These are phyloP conservation scores for Podaxis mareebaensis DNA, from an alignment of 768 basidiomycete species.

Conservation along the genomic window DNA sequence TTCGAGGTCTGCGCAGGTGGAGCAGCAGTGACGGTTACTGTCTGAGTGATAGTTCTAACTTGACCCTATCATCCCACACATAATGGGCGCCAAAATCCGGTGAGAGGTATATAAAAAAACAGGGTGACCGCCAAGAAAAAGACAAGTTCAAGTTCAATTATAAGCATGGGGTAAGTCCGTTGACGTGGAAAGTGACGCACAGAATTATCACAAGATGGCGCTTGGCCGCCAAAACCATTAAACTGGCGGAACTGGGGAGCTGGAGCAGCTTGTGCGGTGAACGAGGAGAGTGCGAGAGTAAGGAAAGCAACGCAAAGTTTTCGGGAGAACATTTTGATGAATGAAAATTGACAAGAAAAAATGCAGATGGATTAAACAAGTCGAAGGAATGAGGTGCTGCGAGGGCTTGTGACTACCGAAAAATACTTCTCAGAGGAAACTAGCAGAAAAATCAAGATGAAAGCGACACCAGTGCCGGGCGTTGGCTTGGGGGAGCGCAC, in stretches of 20 bases:
- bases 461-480: conserved; percentile 54
- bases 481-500: conserved; percentile 37
- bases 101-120: conserved; percentile 11
- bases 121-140: conserved; percentile 7
- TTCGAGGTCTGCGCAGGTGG: conserved; percentile 20
- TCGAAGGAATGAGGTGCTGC: conserved; percentile 11
- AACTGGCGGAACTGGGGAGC: conserved; percentile 14
- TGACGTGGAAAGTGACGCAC: background rate
- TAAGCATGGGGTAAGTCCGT: background rate
- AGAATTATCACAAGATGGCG: conserved; percentile 13
- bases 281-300: conserved; percentile 35
- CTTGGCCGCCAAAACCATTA: background rate
- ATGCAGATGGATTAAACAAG: conserved; percentile 9
- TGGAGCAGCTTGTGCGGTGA: conserved; percentile 33
- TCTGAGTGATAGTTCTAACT: conserved; percentile 24
- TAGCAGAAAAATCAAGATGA: conserved; percentile 8
- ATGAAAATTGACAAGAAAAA: conserved; percentile 17
- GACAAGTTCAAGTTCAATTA: conserved; percentile 19
- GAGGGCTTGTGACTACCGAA: conserved; percentile 27
- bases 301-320: conserved; percentile 39
- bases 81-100: conserved; percentile 16
- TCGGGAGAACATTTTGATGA: conserved; percentile 39
- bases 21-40: conserved; percentile 37
- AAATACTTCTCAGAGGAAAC: conserved; percentile 15
- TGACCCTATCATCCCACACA: conserved; percentile 10